These are phyloP conservation scores for Wickerhamiella sorbophila DNA, from an alignment of 805 yeast species.

Conservation along the genomic window DNA sequence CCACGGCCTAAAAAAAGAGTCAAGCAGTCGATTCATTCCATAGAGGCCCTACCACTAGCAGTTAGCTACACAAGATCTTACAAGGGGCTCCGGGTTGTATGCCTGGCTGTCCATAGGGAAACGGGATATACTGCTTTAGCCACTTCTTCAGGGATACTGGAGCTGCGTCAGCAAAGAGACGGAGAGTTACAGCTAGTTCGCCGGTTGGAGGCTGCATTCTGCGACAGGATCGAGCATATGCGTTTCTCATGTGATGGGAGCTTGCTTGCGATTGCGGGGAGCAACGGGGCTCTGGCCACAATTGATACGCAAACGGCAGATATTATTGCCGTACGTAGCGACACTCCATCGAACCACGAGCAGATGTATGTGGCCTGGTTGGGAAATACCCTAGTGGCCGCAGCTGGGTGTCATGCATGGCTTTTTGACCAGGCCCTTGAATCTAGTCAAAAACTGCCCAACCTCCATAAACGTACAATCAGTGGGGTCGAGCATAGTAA, in stretches of 20 bases:
- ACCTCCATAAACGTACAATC: background rate
- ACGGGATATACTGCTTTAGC: background rate
- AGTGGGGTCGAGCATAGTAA: background rate
- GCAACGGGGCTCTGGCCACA: background rate
- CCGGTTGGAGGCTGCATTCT: background rate
- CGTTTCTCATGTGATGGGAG: background rate
- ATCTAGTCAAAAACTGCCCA: background rate
- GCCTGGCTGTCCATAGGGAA: background rate
- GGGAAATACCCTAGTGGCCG: too few relatives aligned
- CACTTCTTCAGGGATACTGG: background rate
- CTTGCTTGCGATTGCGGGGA: background rate
- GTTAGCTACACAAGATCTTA: background rate
- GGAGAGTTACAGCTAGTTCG: conserved; percentile 1
- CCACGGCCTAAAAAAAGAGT: background rate
- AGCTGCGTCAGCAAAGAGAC: background rate
- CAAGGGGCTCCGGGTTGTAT: background rate
- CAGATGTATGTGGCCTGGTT: too few relatives aligned
- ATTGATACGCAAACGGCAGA: background rate
- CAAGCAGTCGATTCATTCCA: background rate
- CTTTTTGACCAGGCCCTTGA: background rate
- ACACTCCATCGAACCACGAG: too few relatives aligned
- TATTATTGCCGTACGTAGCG: background rate
- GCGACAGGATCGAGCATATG: background rate
- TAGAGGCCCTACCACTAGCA: background rate
- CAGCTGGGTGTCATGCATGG: too few relatives aligned